A percentile compares a stretch with the other conserved stretches of the same genome.
Evolutionary conservation across 345 rosid species (phyloP).

Genomic region (Ceriops decandra): DNA sequence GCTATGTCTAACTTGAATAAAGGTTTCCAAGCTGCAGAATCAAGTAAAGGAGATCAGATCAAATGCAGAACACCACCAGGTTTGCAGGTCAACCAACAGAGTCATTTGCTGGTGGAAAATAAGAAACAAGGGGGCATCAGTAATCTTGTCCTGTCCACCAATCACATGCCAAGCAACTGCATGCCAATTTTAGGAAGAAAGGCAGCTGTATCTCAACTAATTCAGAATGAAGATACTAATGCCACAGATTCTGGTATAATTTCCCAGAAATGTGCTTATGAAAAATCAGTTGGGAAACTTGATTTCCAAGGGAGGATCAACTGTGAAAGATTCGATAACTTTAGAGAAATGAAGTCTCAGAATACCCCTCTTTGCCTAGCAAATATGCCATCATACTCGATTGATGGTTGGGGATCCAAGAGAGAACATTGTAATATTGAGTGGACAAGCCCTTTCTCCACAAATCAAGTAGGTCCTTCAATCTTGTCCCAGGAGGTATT

Average conservation of each 20-base stretch:
- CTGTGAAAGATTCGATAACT: slow-evolving; percentile 23
- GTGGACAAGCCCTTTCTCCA: slow-evolving; percentile 24
- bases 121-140: slow-evolving; percentile 27
- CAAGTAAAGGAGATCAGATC: slow-evolving; percentile 14
- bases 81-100: slow-evolving; percentile 32
- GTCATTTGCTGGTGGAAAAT: slow-evolving; percentile 16
- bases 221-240: slow-evolving; percentile 19
- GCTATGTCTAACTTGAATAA: slow-evolving; percentile 15
- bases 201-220: neutral
- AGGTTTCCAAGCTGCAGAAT: slow-evolving; percentile 26
- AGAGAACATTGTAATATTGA: slow-evolving; percentile 37
- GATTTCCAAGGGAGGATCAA: slow-evolving; percentile 24
- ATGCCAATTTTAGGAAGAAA: slow-evolving; percentile 15
- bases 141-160: slow-evolving; percentile 21
- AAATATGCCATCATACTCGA: slow-evolving; percentile 17
- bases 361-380: slow-evolving; percentile 26
- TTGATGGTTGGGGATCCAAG: slow-evolving; percentile 42
- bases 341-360: slow-evolving; percentile 25
- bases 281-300: slow-evolving; percentile 24
- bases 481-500: slow-evolving; percentile 18
- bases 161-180: slow-evolving; percentile 23
- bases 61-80: slow-evolving; percentile 21
- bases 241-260: slow-evolving; percentile 4
- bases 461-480: slow-evolving; percentile 21
- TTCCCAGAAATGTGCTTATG: slow-evolving; percentile 11